These are phyloP conservation scores for Cupressus sempervirens DNA, from an alignment of 75 land plant genomes.

Conservation along the genomic window DNA sequence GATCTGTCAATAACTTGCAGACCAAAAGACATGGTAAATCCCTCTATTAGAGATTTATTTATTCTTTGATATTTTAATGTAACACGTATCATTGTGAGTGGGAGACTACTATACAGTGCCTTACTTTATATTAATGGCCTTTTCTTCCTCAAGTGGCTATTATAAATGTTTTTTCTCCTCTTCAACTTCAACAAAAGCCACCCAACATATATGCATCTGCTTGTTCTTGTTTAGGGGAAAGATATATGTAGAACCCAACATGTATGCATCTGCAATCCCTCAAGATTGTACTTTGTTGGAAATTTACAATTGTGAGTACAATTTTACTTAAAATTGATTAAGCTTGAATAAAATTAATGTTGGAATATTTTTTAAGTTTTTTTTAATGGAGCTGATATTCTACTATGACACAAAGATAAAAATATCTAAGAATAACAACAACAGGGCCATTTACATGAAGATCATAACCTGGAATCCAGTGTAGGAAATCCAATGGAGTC, in stretches of 20 bases:
- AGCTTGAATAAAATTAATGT: no score
- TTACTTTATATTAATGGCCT: background rate
- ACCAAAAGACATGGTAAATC: background rate
- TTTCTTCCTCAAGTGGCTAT: background rate
- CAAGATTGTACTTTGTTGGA: no score
- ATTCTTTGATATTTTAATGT: background rate
- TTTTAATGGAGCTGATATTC: no score
- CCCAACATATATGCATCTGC: background rate
- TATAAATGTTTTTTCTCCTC: background rate
- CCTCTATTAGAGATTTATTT: background rate
- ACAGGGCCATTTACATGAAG: no score
- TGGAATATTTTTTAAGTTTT: no score
- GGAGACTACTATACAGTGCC: background rate
- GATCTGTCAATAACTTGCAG: background rate
- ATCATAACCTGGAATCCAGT: no score
- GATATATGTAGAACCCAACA: background rate
- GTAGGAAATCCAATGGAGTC: no score
- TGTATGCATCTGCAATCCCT: background rate
- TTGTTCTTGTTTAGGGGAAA: background rate
- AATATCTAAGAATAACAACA: no score
- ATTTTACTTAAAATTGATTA: no score
- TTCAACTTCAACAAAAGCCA: background rate
- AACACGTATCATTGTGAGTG: background rate
- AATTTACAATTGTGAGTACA: no score
- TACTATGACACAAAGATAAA: no score